These are phyloP conservation scores for Dovyalis caffra DNA, from an alignment of 345 rosid genomes.

Conservation along the genomic window DNA sequence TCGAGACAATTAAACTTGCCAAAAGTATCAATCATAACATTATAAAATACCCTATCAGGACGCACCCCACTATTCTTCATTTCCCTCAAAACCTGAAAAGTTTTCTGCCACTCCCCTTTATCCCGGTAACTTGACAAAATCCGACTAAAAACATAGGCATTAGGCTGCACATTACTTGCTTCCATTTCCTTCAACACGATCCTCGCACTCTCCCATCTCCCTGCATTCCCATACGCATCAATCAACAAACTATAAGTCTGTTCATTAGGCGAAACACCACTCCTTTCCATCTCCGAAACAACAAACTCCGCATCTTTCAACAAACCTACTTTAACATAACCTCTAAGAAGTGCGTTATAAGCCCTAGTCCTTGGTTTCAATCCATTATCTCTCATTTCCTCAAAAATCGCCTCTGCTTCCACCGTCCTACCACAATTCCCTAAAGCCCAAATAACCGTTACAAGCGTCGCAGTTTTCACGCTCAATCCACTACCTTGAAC, in stretches of 20 bases:
- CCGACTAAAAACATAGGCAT: constrained; percentile 74
- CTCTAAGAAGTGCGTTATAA: constrained; percentile 82
- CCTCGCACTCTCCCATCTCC: constrained; percentile 94
- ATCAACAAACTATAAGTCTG: constrained; percentile 77
- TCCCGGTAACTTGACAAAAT: constrained; percentile 79
- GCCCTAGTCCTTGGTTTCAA: constrained; percentile 72
- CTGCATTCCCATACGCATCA: constrained; percentile 87
- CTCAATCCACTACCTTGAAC: constrained; percentile 77
- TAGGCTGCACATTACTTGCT: constrained; percentile 63
- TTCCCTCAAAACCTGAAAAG: constrained; percentile 88
- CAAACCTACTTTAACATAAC: constrained; percentile 71
- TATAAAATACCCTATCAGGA: constrained; percentile 85
- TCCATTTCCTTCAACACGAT: constrained; percentile 95
- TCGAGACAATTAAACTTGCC: constrained; percentile 91
- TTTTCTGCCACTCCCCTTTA: constrained; percentile 91
- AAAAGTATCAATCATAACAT: constrained; percentile 91
- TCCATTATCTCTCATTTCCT: constrained; percentile 81
- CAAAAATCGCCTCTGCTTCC: constrained; percentile 95
- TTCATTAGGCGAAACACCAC: constrained; percentile 81
- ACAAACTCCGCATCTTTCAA: constrained; percentile 74
- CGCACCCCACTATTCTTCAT: constrained; percentile 79
- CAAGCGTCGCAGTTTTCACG: constrained; percentile 57
- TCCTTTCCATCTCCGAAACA: constrained; percentile 87
- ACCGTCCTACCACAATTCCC: constrained; percentile 58
- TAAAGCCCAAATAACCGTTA: constrained; percentile 57